Percentiles rank a stretch among this genome's conserved stretches.
These are phyloP conservation scores for Daedalea quercina DNA, from an alignment of 768 basidiomycete species.

Conservation along the genomic window DNA sequence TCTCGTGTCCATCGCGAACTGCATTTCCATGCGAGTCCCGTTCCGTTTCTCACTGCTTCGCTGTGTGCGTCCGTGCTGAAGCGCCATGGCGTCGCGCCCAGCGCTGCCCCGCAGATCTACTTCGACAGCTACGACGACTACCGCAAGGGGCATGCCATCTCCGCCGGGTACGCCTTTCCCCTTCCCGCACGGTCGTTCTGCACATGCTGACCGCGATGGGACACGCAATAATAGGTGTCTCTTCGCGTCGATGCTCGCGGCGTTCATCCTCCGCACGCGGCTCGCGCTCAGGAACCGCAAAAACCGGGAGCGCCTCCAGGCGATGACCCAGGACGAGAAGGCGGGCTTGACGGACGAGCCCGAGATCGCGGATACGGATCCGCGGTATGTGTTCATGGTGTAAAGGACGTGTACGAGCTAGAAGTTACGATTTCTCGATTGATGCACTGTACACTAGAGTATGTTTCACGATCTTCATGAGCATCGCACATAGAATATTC, in stretches of 20 bases:
- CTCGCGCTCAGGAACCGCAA: slow-evolving; percentile 35
- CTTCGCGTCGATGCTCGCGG: slow-evolving; percentile 33
- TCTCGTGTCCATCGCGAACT: slow-evolving; percentile 54
- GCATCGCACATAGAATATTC: too few relatives aligned
- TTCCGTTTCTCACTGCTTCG: background rate
- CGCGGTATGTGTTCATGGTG: slow-evolving; percentile 50
- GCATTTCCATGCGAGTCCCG: slow-evolving; percentile 44
- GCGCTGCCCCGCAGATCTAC: slow-evolving; percentile 51
- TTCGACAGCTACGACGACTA: slow-evolving; percentile 44
- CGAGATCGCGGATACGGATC: slow-evolving; percentile 44
- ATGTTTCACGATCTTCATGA: too few relatives aligned
- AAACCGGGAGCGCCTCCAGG: slow-evolving; percentile 25
- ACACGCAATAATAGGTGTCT: slow-evolving; percentile 43
- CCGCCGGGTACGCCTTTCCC: slow-evolving; percentile 35
- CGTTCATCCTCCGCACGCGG: slow-evolving; percentile 40
- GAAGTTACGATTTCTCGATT: too few relatives aligned
- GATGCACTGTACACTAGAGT: too few relatives aligned
- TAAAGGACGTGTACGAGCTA: slow-evolving; percentile 2
- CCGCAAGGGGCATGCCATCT: slow-evolving; percentile 48
- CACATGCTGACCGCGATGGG: background rate
- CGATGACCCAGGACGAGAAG: slow-evolving; percentile 27
- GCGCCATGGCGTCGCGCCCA: slow-evolving; percentile 14
- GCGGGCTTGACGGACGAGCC: slow-evolving; percentile 17
- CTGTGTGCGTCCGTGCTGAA: background rate
- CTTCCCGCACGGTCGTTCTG: background rate